Evolutionary conservation across 1,284 basidiomycete genomes (phyloP), one percentile per base, ranked within the genome.

Genomic region (Lignosus rhinocerotis): DNA sequence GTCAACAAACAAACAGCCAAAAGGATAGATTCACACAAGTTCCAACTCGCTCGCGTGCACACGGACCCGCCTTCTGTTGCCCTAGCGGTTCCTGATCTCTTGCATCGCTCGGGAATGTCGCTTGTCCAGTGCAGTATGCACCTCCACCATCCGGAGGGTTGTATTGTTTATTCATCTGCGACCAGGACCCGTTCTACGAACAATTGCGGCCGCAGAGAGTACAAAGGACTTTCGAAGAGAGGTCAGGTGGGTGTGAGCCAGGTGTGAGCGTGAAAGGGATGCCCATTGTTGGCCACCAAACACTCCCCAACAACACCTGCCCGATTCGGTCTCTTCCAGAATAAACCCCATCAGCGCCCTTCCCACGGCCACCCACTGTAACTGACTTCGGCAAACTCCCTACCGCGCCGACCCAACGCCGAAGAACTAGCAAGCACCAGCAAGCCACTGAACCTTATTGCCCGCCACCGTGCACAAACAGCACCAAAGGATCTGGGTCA

Each of bases 391-490:
- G 47, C 53, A 32, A 32, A 16, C 34, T 39, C 38, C 30, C 45
- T 44, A 12, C 38, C 46, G 36, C 45, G 25, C 39, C 41, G 36
- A 30, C 58, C 16, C 21, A 11, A 19, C 25, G 3, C 70, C 69
- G 69, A 65, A 59, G 31, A 71, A 69, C 74, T 74, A 65, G 71
- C 70, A 58, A 70, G 72, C 59, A 46, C 47, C 48, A 14, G 25
- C 49, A 36, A 73, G 73, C 75, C 73, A 71, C 76, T 42, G 54
- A 72, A 75, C 73, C 69, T 73, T 78, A 66, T 69, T 68, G 17
- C 14, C 59, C 51, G 67, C 69, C 64, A 67, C 66, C 54, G 45
- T 30, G 16, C 30, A 38, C 64, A 69, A 70, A 69, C 64, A 68
- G 56, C 51, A 17, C 63, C 72, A 75, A 73, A 74, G 60, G 32